Percentiles rank a stretch among this genome's conserved stretches.
Conservation (phyloP, 495 filamentous ascomycete species). For the Daldinia grandis region DNA sequence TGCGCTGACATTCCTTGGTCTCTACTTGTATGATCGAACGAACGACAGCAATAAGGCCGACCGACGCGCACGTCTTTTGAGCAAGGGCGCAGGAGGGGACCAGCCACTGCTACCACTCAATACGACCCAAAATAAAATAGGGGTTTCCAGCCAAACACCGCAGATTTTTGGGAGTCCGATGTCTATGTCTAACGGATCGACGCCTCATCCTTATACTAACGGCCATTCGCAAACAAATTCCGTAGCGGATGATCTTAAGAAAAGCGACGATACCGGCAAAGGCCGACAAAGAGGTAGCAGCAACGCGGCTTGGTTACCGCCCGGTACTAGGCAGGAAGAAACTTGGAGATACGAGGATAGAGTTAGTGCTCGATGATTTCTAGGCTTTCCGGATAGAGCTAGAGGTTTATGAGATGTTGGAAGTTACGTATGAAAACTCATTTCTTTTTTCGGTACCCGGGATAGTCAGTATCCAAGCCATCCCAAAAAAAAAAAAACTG, state of each 20-base stretch:
- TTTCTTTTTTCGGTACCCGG: constrained; percentile 1
- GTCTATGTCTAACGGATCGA: constrained; percentile 34
- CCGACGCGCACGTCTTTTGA: constrained; percentile 65
- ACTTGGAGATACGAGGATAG: constrained; percentile 75
- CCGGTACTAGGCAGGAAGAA: constrained; percentile 80
- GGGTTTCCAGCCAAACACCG: constrained; percentile 28
- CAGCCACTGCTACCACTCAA: constrained; percentile 77
- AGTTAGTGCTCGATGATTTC: constrained; percentile 26
- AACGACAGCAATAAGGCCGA: constrained; percentile 85
- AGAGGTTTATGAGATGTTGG: constrained; percentile 22
- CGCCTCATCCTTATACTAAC: constrained; percentile 47
- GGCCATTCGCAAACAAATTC: constrained; percentile 47
- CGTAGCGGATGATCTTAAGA: constrained; percentile 62
- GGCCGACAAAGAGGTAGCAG: constrained; percentile 65
- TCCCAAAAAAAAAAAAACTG: constrained; percentile 13
- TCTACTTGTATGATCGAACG: constrained; percentile 97
- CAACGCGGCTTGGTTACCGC: constrained; percentile 71
- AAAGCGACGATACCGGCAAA: constrained; percentile 64
- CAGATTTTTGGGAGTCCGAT: constrained; percentile 49
- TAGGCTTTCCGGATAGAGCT: constrained; percentile 1
- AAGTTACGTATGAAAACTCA: constrained; percentile 22
- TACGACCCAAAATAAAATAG: constrained; percentile 39
- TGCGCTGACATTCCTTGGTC: constrained; percentile 84
- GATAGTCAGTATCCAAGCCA: constrained; percentile 8
- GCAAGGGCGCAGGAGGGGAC: constrained; percentile 48